Evolutionary conservation across 257 asterid species (phyloP), one percentile per base, ranked within the genome.

Genomic region (Gentiana dahurica): DNA sequence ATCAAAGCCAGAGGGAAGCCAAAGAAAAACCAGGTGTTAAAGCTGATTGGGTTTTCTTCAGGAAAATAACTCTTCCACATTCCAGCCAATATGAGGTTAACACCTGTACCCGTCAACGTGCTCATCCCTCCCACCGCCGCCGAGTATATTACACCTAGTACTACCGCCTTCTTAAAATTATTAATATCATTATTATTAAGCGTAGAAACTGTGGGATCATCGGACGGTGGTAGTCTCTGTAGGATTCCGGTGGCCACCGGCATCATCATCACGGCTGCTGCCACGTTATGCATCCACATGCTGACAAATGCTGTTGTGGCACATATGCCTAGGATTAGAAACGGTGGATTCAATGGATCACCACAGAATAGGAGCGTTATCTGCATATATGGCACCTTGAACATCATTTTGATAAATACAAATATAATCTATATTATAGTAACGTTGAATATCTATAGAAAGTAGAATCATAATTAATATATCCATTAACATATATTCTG

Each of bases 211-310:
- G 35, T 9, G 71, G 84, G 73, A 10, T 2, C 46, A 24, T 24
- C 24, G 1, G 77, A 85, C 53, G 85, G 7, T 8, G 90, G 94
- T 37, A 90, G 13, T 46, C 77, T 55, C 12, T 84, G 96, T 41
- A 90, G 10, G 9, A 90, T 82, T 6, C 97, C 98, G 2, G 95
- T 90, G 1, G 96, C 98, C 4, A 86, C 98, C 0, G 98, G 96
- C 91, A 87, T 86, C 96, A 90, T 90, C 91, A 90, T 75, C 35
- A 90, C 72, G 0, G 98, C 87, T 0, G 94, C 84, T n/a, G 96
- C 98, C 76, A 82, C 91, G 85, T 90, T 90, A 79, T 84, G 95
- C 96, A 90, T 78, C 98, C 98, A 87, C 98, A 90, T 90, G 80
- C 96, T 87, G 10, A 90, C 89, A 32, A 90, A 90, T 1, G 87